Percentiles rank a stretch among this genome's conserved stretches.
Evolutionary conservation across 371 early-diverging fungal genomes (phyloP).

Genomic region (Coemansia sp.): DNA sequence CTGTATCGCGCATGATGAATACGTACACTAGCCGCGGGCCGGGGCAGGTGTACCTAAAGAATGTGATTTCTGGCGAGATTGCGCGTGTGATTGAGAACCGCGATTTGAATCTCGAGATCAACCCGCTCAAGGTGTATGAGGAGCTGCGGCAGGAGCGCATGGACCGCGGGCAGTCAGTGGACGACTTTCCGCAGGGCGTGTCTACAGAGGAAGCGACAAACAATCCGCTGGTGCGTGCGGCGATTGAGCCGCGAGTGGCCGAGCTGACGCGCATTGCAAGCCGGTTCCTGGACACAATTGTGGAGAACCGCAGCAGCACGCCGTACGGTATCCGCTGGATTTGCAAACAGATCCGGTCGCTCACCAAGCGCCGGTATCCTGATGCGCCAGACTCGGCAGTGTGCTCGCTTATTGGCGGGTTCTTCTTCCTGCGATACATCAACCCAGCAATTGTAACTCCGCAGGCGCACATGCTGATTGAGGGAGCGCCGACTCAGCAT

Average conservation of each 20-base stretch:
- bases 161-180: constrained; percentile 58
- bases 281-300: constrained; percentile 79
- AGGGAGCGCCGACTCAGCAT: constrained; percentile 73
- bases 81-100: constrained; percentile 72
- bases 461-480: constrained; percentile 90
- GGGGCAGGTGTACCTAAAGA: constrained; percentile 90
- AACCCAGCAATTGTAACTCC: constrained; percentile 97
- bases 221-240: constrained; percentile 77
- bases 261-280: constrained; percentile 85
- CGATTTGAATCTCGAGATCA: constrained; percentile 83
- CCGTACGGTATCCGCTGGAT: constrained; percentile 99
- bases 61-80: constrained; percentile 80
- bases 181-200: constrained; percentile 68
- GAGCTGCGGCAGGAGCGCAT: constrained; percentile 79
- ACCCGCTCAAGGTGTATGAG: constrained; percentile 88
- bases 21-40: constrained; percentile 93
- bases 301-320: constrained; percentile 74
- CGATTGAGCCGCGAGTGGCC: constrained; percentile 78
- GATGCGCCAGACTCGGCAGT: constrained; percentile 84
- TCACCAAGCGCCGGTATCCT: constrained; percentile 87
- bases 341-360: constrained; percentile 92
- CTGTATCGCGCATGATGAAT: constrained; percentile 95
- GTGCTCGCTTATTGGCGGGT: constrained; percentile 94
- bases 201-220: constrained; percentile 76
- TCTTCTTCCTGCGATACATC: constrained; percentile 95